Percentiles rank a stretch among this genome's conserved stretches.
Conservation (phyloP, 1,284 basidiomycete genomes). For the Sporisorium reilianum region DNA sequence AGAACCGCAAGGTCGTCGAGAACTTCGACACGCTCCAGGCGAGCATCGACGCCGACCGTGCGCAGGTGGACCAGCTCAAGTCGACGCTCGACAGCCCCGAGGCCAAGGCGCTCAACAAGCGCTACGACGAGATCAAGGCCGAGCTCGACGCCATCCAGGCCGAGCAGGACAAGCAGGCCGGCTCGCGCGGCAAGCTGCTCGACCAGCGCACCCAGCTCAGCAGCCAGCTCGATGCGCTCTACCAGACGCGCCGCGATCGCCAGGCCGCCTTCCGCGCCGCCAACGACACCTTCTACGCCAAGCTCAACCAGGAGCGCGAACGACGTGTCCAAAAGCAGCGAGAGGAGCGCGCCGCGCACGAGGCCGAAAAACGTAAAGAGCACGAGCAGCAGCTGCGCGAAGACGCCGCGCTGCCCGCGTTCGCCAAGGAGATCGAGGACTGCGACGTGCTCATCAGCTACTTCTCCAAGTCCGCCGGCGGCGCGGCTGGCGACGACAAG, state of each 20-base stretch:
- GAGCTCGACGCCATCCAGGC: conserved; percentile 89
- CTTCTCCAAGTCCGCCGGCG: conserved; percentile 75
- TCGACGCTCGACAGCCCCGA: conserved; percentile 92
- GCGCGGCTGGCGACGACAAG: conserved; percentile 60
- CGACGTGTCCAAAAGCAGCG: conserved; percentile 82
- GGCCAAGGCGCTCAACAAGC: conserved; percentile 82
- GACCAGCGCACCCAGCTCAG: conserved; percentile 84
- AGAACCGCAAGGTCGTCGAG: conserved; percentile 61
- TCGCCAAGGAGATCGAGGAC: conserved; percentile 93
- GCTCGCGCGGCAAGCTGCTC: conserved; percentile 84
- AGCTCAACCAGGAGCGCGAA: conserved; percentile 65
- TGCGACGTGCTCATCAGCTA: conserved; percentile 92
- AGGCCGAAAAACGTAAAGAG: conserved; percentile 84
- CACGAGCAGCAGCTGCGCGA: conserved; percentile 85
- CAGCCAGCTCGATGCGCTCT: conserved; percentile 76
- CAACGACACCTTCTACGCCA: conserved; percentile 64
- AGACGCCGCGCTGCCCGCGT: conserved; percentile 90
- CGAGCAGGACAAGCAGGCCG: conserved; percentile 86
- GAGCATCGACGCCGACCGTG: conserved; percentile 83
- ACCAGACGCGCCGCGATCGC: conserved; percentile 80
- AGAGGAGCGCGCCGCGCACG: conserved; percentile 84
- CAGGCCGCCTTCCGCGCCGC: conserved; percentile 61
- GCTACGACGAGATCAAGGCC: conserved; percentile 83
- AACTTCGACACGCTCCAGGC: conserved; percentile 74
- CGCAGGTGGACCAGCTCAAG: conserved; percentile 81